Evolutionary conservation across 2,329 filamentous ascomycete species (phyloP).

Genomic region (Colletotrichum salicis): DNA sequence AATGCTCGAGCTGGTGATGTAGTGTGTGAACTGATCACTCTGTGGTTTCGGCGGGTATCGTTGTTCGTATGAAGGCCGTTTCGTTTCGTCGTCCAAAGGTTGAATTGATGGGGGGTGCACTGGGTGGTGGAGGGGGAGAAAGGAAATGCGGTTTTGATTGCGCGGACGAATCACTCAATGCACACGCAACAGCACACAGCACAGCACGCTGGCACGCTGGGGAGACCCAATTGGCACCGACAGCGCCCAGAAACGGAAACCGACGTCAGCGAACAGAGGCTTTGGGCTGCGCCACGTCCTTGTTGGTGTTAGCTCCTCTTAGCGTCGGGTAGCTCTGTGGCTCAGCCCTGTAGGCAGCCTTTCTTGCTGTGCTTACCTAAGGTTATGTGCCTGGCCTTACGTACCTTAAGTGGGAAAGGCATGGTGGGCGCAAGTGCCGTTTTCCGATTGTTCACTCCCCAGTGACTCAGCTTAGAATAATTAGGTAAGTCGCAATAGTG

Average conservation of each 20-base stretch:
- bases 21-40: background rate
- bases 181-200: background rate
- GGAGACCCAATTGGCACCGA: constrained; percentile 19
- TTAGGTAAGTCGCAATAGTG: too few species aligned
- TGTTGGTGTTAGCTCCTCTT: background rate
- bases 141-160: constrained; percentile 31
- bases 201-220: background rate
- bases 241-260: constrained; percentile 26
- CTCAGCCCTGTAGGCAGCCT: constrained; percentile 19
- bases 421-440: background rate
- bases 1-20: background rate
- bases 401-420: background rate
- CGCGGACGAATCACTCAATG: constrained; percentile 29
- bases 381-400: too few species aligned
- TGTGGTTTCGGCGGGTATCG: constrained; percentile 22
- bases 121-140: background rate
- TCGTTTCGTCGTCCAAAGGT: constrained; percentile 33
- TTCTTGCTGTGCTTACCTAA: background rate
- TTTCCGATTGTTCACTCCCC: background rate
- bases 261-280: constrained; percentile 38
- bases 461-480: too few species aligned
- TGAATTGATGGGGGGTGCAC: background rate
- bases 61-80: constrained; percentile 14
- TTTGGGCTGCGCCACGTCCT: constrained; percentile 23
- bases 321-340: constrained; percentile 15